phyloP scores from a whole-genome alignment of 2,329 filamentous ascomycete species.

The Aspergillus persii region DNA sequence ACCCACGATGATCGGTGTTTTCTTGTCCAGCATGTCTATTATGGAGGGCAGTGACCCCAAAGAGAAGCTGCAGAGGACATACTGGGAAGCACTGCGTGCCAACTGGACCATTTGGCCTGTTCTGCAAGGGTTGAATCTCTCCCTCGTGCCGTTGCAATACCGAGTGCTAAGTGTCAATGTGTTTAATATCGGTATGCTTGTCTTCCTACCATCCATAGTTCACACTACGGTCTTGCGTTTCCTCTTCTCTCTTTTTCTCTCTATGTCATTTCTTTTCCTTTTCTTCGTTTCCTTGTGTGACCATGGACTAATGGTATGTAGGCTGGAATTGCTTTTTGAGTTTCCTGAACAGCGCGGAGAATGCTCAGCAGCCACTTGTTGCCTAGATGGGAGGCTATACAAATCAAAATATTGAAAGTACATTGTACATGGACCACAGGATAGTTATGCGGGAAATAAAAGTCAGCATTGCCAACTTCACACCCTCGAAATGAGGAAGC shows the following conservation, averaged over 20 bases:
- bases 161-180: constrained; percentile 16
- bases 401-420: no score
- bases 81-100: constrained; percentile 14
- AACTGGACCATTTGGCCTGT: constrained; percentile 18
- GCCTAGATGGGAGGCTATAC: neutral
- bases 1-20: constrained; percentile 17
- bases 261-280: no score
- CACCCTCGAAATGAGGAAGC: no score
- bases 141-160: constrained; percentile 15
- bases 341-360: constrained; percentile 11
- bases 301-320: neutral
- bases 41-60: constrained; percentile 10
- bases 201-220: neutral
- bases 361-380: neutral
- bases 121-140: constrained; percentile 13
- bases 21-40: constrained; percentile 16
- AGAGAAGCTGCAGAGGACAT: constrained; percentile 13
- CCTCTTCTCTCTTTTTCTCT: no score
- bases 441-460: no score
- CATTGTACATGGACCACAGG: no score
- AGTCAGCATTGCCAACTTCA: no score
- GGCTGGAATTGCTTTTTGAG: constrained; percentile 21
- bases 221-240: no score
- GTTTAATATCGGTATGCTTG: constrained; percentile 15
- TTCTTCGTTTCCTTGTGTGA: neutral